Percentiles rank a stretch among this genome's conserved stretches.
phyloP scores from a whole-genome alignment of 2,329 filamentous ascomycete species.

The Byssothecium circinans region DNA sequence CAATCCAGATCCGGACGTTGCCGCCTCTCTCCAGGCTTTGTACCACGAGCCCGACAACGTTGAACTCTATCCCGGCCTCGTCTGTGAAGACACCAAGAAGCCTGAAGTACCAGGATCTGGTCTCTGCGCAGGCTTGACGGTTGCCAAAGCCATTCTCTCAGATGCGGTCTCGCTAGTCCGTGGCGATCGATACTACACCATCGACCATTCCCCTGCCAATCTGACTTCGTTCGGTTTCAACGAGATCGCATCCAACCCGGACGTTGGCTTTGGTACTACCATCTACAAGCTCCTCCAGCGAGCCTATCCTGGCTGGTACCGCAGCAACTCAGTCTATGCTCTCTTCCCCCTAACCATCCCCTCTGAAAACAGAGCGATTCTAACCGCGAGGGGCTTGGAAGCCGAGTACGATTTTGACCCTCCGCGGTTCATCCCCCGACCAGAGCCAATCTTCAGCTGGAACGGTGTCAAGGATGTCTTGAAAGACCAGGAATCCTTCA shows the following conservation, averaged over 20 bases:
- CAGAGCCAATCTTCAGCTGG: neutral
- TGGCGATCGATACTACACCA: slow-evolving; percentile 72
- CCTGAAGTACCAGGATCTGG: slow-evolving; percentile 67
- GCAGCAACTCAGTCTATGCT: slow-evolving; percentile 69
- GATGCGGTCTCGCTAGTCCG: slow-evolving; percentile 73
- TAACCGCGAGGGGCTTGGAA: neutral
- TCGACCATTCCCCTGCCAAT: slow-evolving; percentile 65
- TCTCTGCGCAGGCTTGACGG: slow-evolving; percentile 57
- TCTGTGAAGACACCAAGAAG: slow-evolving; percentile 70
- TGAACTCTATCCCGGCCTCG: slow-evolving; percentile 70
- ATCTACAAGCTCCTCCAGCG: slow-evolving; percentile 72
- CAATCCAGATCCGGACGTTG: slow-evolving; percentile 56
- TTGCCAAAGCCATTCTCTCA: slow-evolving; percentile 68
- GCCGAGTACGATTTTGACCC: neutral
- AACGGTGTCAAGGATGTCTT: neutral
- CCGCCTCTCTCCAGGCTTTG: slow-evolving; percentile 52
- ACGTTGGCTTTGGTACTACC: slow-evolving; percentile 60
- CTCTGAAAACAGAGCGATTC: neutral
- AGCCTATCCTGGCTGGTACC: slow-evolving; percentile 76
- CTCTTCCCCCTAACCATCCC: neutral
- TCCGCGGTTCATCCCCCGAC: neutral
- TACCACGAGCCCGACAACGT: slow-evolving; percentile 55
- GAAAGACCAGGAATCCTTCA: neutral
- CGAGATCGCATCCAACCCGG: slow-evolving; percentile 62
- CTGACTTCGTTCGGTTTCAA: slow-evolving; percentile 75